phyloP scores from a whole-genome alignment of 495 filamentous ascomycete genomes.

The Hypoxylon intermedium region DNA sequence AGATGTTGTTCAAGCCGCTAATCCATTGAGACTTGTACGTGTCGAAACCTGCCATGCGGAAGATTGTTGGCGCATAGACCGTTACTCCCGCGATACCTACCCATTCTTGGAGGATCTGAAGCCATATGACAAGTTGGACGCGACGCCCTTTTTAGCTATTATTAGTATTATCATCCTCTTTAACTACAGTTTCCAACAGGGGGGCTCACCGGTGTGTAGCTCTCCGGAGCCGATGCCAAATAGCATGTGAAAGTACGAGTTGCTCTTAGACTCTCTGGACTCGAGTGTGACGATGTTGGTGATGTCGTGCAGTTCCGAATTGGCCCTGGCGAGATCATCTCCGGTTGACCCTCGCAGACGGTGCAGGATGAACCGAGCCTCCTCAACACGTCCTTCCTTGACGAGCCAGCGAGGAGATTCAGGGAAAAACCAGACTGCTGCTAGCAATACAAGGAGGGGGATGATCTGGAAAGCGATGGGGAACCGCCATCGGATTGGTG shows the following conservation, averaged over 20 bases:
- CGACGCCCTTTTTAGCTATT: too few species aligned
- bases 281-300: constrained; percentile 57
- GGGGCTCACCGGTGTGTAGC: constrained; percentile 70
- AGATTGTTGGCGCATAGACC: constrained; percentile 70
- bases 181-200: too few species aligned
- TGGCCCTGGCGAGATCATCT: constrained; percentile 61
- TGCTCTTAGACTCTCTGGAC: constrained; percentile 60
- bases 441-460: constrained; percentile 62
- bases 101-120: constrained; percentile 79
- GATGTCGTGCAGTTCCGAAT: constrained; percentile 71
- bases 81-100: constrained; percentile 76
- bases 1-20: constrained; percentile 71
- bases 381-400: constrained; percentile 66
- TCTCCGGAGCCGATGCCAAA: constrained; percentile 68
- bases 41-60: constrained; percentile 69
- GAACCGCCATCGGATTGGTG: constrained; percentile 70
- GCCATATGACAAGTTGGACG: constrained; percentile 73
- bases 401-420: constrained; percentile 71
- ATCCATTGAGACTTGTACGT: constrained; percentile 70
- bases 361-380: constrained; percentile 67
- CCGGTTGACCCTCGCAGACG: constrained; percentile 65
- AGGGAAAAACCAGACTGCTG: constrained; percentile 66
- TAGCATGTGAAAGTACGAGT: constrained; percentile 68
- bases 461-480: constrained; percentile 76
- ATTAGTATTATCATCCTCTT: too few species aligned